phyloP scores from a whole-genome alignment of 129 eudicot species.

The Flaveria sonorensis region DNA sequence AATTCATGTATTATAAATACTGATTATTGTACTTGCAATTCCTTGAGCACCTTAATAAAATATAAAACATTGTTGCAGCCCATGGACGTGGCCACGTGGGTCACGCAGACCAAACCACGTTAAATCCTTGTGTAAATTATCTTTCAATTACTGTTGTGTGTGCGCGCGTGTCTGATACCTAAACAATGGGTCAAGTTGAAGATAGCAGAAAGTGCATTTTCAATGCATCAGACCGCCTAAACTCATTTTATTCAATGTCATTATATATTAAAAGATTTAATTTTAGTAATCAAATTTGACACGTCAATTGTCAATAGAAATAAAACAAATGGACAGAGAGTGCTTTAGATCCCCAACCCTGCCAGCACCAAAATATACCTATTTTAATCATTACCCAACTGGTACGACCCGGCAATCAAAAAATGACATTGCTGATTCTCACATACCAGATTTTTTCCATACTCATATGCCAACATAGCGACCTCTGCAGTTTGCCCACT shows the following conservation, averaged over 20 bases:
- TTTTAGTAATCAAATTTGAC: neutral
- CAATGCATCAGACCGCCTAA: too few relatives aligned
- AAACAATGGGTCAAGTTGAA: neutral
- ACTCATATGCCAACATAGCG: conserved; percentile 74
- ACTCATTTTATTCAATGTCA: neutral
- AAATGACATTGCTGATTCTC: neutral
- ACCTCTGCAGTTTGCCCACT: conserved; percentile 92
- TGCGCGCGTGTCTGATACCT: too few relatives aligned
- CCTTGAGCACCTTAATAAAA: too few relatives aligned
- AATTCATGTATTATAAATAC: too few relatives aligned
- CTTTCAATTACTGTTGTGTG: too few relatives aligned
- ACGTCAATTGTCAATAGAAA: neutral
- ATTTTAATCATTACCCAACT: neutral
- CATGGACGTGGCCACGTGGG: too few relatives aligned
- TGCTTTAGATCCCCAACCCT: neutral
- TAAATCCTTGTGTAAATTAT: too few relatives aligned
- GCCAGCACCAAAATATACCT: neutral
- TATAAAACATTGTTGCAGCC: too few relatives aligned
- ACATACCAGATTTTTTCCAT: conserved; percentile 89
- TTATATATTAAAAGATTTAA: neutral
- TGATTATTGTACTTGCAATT: too few relatives aligned
- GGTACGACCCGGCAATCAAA: neutral
- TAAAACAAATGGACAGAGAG: neutral
- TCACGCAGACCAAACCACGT: too few relatives aligned
- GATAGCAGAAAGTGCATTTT: neutral